Base-by-base conservation (phyloP, 139 green algal species). In the Parachlorella kessleri region DNA sequence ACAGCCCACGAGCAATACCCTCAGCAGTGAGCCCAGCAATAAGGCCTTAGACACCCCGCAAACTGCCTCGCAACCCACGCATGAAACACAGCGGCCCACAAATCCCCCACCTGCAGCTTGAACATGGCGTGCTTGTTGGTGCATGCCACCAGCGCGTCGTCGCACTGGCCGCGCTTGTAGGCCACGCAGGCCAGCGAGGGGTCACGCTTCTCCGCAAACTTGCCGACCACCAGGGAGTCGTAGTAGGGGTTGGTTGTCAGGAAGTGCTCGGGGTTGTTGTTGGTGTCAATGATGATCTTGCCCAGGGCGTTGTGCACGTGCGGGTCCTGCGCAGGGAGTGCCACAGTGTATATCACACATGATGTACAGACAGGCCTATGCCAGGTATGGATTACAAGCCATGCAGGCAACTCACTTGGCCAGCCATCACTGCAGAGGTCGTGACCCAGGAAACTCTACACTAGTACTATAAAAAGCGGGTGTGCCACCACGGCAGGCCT, bases 251-350 rank as follows among this genome's bases (percentile, higher is more conserved):
- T 99, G 84, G 97, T 99, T 66, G 92, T 98, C 26, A 99, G 89
- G 94, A 99, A 99, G 89, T 99, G 97, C 88, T 99, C 97, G 1
- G 97, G 97, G 91, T 99, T 99, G 90, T 98, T 99, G 90, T 99
- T 99, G 79, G 93, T 94, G 83, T 99, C 97, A 65, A 99, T 96
- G 87, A 99, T 98, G 90, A 99, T 98, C 91, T 99, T 99, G 78
- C 96, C 95, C 77, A 99, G 89, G 23, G 97, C 97, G 82, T 99
- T 98, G 92, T 99, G 97, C 64, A 99, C 97, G 63, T 97, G 89
- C 42, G 94, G 90, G 89, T 99, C 97, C 40, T 75, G 80, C 71
- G 53, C 4, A 59, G 48, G 21, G n/a, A n/a, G n/a, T n/a, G n/a
- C n/a, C n/a, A n/a, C n/a, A n/a, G n/a, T n/a, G n/a, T n/a, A n/a